Base-by-base conservation (phyloP, 257 asterid genomes). In the Lavandula angustifolia region DNA sequence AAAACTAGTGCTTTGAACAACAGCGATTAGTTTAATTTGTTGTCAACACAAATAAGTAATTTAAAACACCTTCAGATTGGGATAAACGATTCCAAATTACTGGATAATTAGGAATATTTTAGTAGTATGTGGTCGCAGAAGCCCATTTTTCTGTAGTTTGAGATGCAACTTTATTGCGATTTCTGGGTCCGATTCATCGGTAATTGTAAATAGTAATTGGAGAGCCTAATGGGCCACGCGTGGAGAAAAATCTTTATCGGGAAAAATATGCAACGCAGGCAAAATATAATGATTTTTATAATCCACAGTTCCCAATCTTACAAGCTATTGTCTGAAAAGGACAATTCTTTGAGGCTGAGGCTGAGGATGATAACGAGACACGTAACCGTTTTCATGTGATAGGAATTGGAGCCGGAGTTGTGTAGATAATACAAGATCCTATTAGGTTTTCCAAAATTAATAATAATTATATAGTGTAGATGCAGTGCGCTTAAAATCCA, bases 321-420 rank as follows among this genome's bases (percentile, higher is more conserved):
- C 54, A 49, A 42, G 35, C 46, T 43, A 9, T 17, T 35, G 43
- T 38, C 50, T 52, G 22, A 48, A 51, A 76, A 68, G 67, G 73
- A 73, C 60, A 62, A 59, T 37, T 46, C 41, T 61, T 56, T 31
- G 59, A 66, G 62, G 35, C 78, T 82, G 91, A 72, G 76, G 81
- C 78, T 82, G 91, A 72, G 76, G 81, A 55, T 53, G 48, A 22
- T 32, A 48, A 67, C 62, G 61, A 60, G 74, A 76, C 81, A 76
- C 81, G 81, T 76, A 27, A 75, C 47, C 62, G 1, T 61, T 50
- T 58, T 10, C 53, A n/a, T 16, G 70, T n/a, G 47, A 43, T 56
- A 38, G 61, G 60, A 31, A 41, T 2, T 3, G 66, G 43, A 42
- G 78, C 51, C 59, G 68, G 64, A 68, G 66, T 41, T 67, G 71